A percentile compares a stretch with the other conserved stretches of the same genome.
phyloP scores from a whole-genome alignment of 108 stramenopile species.

The Skeletonema grethae region DNA sequence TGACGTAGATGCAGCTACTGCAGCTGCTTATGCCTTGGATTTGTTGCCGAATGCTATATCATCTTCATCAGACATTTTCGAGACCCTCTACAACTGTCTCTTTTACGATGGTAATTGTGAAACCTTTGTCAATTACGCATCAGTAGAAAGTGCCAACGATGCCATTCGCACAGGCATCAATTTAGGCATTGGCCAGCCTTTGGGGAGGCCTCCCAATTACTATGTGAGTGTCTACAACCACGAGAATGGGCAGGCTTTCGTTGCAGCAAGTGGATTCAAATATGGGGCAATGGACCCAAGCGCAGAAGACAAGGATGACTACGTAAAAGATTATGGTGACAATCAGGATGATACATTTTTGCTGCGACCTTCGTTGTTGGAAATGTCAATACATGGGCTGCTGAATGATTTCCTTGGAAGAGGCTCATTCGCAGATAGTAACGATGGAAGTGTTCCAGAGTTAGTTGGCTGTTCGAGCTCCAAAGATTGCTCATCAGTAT shows the following conservation, averaged over 20 bases:
- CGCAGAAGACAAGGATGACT: conserved; percentile 52
- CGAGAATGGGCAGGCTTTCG: conserved; percentile 78
- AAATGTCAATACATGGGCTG: conserved; percentile 67
- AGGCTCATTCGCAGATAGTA: conserved; percentile 37
- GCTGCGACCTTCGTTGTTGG: conserved; percentile 64
- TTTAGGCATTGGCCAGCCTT: conserved; percentile 49
- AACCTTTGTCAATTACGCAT: conserved; percentile 59
- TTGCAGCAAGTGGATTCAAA: conserved; percentile 60
- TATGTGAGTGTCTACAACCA: conserved; percentile 72
- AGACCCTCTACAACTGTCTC: conserved; percentile 62
- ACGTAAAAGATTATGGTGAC: conserved; percentile 61
- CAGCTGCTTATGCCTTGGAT: conserved; percentile 61
- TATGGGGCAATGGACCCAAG: conserved; percentile 57
- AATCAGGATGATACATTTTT: conserved; percentile 57
- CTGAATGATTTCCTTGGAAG: conserved; percentile 77
- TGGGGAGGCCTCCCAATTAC: conserved; percentile 76
- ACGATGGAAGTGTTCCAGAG: conserved; percentile 15
- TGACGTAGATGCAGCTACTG: conserved; percentile 66
- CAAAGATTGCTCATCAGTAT: conserved; percentile 64
- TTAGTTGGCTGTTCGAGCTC: conserved; percentile 51
- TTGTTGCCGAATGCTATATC: conserved; percentile 57
- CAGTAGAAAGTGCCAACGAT: conserved; percentile 63
- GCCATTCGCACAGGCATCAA: conserved; percentile 55
- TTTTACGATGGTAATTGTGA: conserved; percentile 72
- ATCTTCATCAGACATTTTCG: conserved; percentile 56